Base-by-base conservation (phyloP, 2,329 filamentous ascomycete species). In the Verruconis gallopava region DNA sequence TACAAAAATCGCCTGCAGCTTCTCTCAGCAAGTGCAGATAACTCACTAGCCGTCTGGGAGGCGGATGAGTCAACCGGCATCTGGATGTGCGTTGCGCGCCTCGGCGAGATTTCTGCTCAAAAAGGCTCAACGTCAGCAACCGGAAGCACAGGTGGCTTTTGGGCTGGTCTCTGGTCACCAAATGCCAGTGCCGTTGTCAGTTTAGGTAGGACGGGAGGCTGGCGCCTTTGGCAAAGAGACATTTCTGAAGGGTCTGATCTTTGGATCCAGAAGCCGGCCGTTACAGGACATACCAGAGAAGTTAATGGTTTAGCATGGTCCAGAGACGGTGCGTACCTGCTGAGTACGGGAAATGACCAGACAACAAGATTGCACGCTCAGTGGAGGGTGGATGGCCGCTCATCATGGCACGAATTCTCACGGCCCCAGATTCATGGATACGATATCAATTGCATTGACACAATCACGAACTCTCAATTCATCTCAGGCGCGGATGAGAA, bases 351-450 rank as follows among this genome's bases (percentile, higher is more conserved):
- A 55, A 75, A 78, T 5, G 91, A 98, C 61, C 91, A 98, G 63
- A 98, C 91, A 0, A 94, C 89, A 3, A 73, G 91, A 38, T 69
- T 96, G 15, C 85, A 89, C 58, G 81, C 85, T 1, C 67, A 78
- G 53, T 96, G 89, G 91, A 72, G 71, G 46, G 66, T 68, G 21
- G 60, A 59, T 2, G 52, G 55, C 3, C 53, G 51, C 11, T 43
- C 48, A 32, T 85, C 85, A 9, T 98, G 91, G 91, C 89, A 96
- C 60, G 91, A 98, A 59, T 86, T 96, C 67, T 81, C 88, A 1
- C 72, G 91, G 38, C 91, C 91, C 3, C 91, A 98, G 58, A 98
- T 98, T 49, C 91, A 98, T 58, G 91, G 91, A 28, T 98, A 98
- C 59, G 89, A 98, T 58, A 72, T 98, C 42, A 98, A 96, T 66